Evolutionary conservation across 2,329 filamentous ascomycete species (phyloP), one percentile per base, ranked within the genome.

Genomic region (Ophiobolus disseminans): DNA sequence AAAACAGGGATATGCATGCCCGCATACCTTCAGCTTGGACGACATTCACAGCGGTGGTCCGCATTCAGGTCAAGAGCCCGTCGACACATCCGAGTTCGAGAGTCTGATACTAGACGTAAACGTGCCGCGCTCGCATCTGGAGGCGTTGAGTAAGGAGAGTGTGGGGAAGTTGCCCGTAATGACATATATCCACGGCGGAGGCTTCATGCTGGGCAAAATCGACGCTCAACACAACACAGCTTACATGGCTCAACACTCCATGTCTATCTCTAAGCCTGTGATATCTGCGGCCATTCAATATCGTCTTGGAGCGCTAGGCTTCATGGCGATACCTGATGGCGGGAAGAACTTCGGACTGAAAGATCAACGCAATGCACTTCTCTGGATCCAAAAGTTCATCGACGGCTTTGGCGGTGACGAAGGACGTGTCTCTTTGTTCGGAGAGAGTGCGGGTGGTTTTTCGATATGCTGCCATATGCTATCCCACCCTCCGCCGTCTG

Each of bases 131-230:
- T 19, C 34, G 9, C 32, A 14, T 13, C 53, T 66, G 0, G 22
- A 57, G 30, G 16, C 13, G 4, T 21, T 7, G 10, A 53, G 3
- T 13, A 16, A n/a, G 20, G 10, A n/a, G 14, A 2, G n/a, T 37
- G 13, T 9, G 4, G 14, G 25, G 13, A 22, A 55, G 1, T 65
- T 82, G 0, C 81, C 80, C 0, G 79, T 83, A 0, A 59, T 82
- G 14, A 68, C 78, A 0, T 81, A 80, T 51, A 75, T 83, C 9
- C 80, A 83, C 50, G 81, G 81, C 2, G 80, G 81, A 8, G 80
- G 75, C 0, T 77, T 80, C 39, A 59, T 68, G 1, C 68, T 77
- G 3, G 80, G 65, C 20, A 60, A 59, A 17, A 59, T 63, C 11
- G 64, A 68, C 41, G 46, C 34, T 2, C 50, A 58, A 22, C 65